These are phyloP conservation scores for Pestalotiopsis sp. DNA, from an alignment of 2,329 filamentous ascomycete genomes.

Conservation along the genomic window DNA sequence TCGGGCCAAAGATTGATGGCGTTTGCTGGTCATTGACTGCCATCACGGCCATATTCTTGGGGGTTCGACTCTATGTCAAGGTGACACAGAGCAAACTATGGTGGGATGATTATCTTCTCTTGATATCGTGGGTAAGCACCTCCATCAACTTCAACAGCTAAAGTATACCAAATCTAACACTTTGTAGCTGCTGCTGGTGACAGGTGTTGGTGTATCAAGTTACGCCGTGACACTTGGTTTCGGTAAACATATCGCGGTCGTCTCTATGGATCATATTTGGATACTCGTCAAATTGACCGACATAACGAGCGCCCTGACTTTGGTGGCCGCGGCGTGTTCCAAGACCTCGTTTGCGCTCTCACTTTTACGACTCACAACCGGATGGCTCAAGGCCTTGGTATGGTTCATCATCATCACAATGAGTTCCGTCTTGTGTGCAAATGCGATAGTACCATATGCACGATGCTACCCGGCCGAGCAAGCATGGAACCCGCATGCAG, in stretches of 20 bases:
- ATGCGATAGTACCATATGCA: conserved; percentile 26
- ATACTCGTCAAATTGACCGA: neutral
- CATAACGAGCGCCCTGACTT: conserved; percentile 12
- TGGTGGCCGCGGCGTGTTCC: conserved; percentile 38
- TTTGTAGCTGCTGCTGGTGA: neutral
- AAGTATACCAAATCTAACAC: neutral
- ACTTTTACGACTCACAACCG: conserved; percentile 32
- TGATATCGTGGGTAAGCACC: conserved; percentile 16
- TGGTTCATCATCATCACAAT: conserved; percentile 36
- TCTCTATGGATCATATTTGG: neutral
- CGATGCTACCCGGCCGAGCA: conserved; percentile 19
- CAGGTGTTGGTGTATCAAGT: neutral
- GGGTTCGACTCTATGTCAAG: conserved; percentile 12
- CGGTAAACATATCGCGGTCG: conserved; percentile 10
- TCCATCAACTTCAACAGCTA: neutral
- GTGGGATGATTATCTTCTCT: conserved; percentile 16
- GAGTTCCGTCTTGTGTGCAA: conserved; percentile 26
- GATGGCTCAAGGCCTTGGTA: conserved; percentile 28
- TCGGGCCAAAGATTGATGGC: conserved; percentile 11
- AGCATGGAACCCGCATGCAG: conserved; percentile 15
- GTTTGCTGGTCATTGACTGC: conserved; percentile 14
- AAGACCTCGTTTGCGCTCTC: conserved; percentile 43
- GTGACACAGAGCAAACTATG: conserved; percentile 3
- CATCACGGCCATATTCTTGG: conserved; percentile 13
- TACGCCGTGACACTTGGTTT: conserved; percentile 13